Conservation (phyloP, 225 moss, liverwort and hornwort species). For the Asterella californica region DNA sequence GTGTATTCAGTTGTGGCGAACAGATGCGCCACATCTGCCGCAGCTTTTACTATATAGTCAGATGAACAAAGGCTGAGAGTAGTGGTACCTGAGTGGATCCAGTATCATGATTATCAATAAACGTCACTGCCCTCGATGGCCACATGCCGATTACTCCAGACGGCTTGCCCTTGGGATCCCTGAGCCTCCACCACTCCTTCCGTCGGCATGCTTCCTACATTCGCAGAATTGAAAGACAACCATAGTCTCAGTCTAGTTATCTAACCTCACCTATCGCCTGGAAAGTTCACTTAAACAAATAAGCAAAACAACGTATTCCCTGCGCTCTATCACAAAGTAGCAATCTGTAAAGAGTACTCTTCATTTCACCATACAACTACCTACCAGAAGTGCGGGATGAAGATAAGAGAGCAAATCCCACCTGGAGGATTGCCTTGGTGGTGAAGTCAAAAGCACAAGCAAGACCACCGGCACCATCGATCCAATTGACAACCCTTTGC, state of each 20-base stretch:
- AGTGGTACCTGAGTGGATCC: constrained; percentile 82
- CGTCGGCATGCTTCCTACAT: constrained; percentile 77
- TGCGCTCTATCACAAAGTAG: neutral
- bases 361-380: neutral
- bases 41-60: neutral
- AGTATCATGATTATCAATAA: constrained; percentile 95
- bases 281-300: neutral
- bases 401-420: constrained; percentile 7
- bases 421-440: constrained; percentile 96
- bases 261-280: no score
- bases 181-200: constrained; percentile 93
- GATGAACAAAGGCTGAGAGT: neutral
- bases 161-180: constrained; percentile 68
- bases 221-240: neutral
- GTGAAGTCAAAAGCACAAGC: constrained; percentile 94
- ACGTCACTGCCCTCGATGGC: constrained; percentile 83
- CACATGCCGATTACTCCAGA: constrained; percentile 91
- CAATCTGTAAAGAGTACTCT: neutral
- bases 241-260: neutral
- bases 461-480: constrained; percentile 75
- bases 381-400: neutral
- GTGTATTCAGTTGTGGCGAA: neutral
- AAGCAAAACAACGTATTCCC: neutral
- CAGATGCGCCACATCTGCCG: neutral
- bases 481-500: constrained; percentile 83